These are phyloP conservation scores for Pichiaceae sp. DNA, from an alignment of 1,139 yeast species.

Conservation along the genomic window DNA sequence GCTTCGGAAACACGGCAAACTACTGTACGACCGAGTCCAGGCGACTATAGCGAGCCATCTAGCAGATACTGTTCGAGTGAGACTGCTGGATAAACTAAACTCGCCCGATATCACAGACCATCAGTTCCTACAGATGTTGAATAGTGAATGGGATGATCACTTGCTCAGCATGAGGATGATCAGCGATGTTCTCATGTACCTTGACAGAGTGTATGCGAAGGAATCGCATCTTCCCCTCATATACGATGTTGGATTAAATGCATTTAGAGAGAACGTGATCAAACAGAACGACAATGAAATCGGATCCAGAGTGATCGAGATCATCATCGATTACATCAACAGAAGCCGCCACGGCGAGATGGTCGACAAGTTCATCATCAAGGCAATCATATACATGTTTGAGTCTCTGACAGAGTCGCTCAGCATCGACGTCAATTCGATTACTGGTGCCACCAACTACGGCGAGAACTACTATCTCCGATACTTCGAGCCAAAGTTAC, in stretches of 20 bases:
- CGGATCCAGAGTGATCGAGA: conserved; percentile 40
- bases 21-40: conserved; percentile 58
- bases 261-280: conserved; percentile 32
- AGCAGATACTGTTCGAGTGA: conserved; percentile 16
- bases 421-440: conserved; percentile 16
- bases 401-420: conserved; percentile 43
- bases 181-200: conserved; percentile 80
- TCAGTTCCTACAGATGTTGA: conserved; percentile 37
- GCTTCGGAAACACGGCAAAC: conserved; percentile 62
- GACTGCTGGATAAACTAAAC: conserved; percentile 6
- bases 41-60: conserved; percentile 45
- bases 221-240: conserved; percentile 60
- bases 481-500: conserved; percentile 59
- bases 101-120: conserved; percentile 11
- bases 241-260: conserved; percentile 59
- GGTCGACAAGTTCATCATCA: conserved; percentile 53
- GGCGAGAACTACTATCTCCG: conserved; percentile 53
- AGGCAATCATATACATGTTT: conserved; percentile 62
- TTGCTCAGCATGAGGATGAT: conserved; percentile 69
- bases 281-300: conserved; percentile 38
- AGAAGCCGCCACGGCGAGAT: conserved; percentile 46
- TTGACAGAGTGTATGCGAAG: conserved; percentile 75
- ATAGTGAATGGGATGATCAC: conserved; percentile 68
- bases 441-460: conserved; percentile 5
- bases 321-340: conserved; percentile 50